phyloP scores from a whole-genome alignment of 441 rosid species.

The Cnidoscolus chayamansa region DNA sequence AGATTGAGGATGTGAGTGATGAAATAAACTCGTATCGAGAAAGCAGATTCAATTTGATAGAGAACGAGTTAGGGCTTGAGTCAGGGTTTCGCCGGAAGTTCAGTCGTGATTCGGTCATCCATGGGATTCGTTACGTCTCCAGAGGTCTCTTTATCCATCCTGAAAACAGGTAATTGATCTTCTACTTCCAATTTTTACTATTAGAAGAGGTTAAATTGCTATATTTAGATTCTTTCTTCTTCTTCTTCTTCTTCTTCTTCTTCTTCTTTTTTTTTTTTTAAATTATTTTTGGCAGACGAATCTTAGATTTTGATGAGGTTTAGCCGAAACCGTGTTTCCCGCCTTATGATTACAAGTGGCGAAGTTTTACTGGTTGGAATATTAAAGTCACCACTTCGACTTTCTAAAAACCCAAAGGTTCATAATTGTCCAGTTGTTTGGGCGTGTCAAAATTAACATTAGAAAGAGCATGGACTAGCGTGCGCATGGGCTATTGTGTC shows the following conservation, averaged over 20 bases:
- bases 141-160: constrained; percentile 55
- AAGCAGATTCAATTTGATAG: constrained; percentile 47
- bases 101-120: constrained; percentile 36
- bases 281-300: too few species aligned
- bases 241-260: too few species aligned
- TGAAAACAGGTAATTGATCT: constrained; percentile 48
- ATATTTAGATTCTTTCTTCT: too few species aligned
- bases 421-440: neutral
- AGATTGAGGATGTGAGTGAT: constrained; percentile 46
- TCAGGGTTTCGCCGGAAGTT: constrained; percentile 28
- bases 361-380: neutral
- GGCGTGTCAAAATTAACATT: too few species aligned
- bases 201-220: too few species aligned
- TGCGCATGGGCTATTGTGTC: too few species aligned
- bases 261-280: too few species aligned
- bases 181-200: too few species aligned
- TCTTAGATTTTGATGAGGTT: too few species aligned
- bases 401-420: neutral
- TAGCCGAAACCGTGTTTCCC: neutral
- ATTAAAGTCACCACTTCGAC: neutral
- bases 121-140: constrained; percentile 45
- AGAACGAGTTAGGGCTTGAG: constrained; percentile 43
- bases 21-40: constrained; percentile 41
- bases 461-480: too few species aligned
- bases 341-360: constrained; percentile 14